These are phyloP conservation scores for Phytophthora sansomeana DNA, from an alignment of 352 stramenopile genomes.

Conservation along the genomic window DNA sequence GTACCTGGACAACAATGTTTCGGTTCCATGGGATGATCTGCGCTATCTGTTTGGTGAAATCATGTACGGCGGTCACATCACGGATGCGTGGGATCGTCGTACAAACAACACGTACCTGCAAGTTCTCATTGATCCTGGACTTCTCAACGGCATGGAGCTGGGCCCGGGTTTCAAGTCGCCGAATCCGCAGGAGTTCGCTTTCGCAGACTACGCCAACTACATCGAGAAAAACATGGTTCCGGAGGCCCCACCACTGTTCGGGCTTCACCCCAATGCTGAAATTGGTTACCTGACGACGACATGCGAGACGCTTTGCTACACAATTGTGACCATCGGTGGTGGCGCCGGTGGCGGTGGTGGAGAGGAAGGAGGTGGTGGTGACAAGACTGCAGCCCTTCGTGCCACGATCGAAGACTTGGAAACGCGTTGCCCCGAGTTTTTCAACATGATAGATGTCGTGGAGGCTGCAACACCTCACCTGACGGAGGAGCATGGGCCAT, in stretches of 20 bases:
- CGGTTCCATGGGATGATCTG: slow-evolving; percentile 95
- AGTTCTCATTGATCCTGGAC: slow-evolving; percentile 87
- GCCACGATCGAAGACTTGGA: slow-evolving; percentile 93
- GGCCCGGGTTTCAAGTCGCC: slow-evolving; percentile 95
- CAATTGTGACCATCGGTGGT: slow-evolving; percentile 92
- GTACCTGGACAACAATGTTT: slow-evolving; percentile 94
- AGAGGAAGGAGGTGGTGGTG: slow-evolving; percentile 63
- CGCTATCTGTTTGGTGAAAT: slow-evolving; percentile 97
- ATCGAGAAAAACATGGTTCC: slow-evolving; percentile 94
- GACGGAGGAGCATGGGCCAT: slow-evolving; percentile 89
- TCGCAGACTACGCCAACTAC: slow-evolving; percentile 90
- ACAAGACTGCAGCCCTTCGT: slow-evolving; percentile 83
- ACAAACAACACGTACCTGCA: slow-evolving; percentile 96
- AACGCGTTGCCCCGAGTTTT: slow-evolving; percentile 90
- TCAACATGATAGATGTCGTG: slow-evolving; percentile 93
- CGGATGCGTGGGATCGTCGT: slow-evolving; percentile 95
- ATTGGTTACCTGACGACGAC: slow-evolving; percentile 96
- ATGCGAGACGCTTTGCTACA: slow-evolving; percentile 93
- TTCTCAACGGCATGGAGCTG: slow-evolving; percentile 93
- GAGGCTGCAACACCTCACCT: slow-evolving; percentile 90
- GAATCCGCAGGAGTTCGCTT: slow-evolving; percentile 84
- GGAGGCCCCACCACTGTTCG: slow-evolving; percentile 94
- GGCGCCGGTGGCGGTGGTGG: slow-evolving; percentile 49
- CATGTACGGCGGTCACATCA: slow-evolving; percentile 98
- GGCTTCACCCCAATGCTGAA: slow-evolving; percentile 95